phyloP scores from a whole-genome alignment of 805 yeast species.

The Ogataea pilisensis region DNA sequence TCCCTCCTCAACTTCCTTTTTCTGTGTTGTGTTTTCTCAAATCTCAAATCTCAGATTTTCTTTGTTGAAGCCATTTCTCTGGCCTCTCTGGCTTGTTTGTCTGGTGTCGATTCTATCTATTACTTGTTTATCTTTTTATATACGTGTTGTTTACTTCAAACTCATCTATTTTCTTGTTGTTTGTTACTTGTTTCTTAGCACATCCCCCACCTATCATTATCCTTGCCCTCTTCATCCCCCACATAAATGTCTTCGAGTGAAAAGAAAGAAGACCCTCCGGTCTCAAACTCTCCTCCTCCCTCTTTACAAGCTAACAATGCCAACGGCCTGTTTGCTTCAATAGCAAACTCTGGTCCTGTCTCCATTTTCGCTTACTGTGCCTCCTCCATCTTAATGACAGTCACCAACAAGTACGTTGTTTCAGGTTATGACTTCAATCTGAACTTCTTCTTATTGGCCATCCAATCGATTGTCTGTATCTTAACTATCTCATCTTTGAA shows the following conservation, averaged over 20 bases:
- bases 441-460: conserved; percentile 85
- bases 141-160: too few relatives aligned
- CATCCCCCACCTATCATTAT: too few relatives aligned
- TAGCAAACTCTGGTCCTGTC: conserved; percentile 55
- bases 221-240: too few relatives aligned
- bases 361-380: conserved; percentile 83
- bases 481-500: conserved; percentile 70
- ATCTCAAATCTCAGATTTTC: too few relatives aligned
- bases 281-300: conserved; percentile 13
- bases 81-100: too few relatives aligned
- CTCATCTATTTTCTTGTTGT: too few relatives aligned
- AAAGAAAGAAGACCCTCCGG: conserved; percentile 27
- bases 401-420: conserved; percentile 92
- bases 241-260: conserved; percentile 19
- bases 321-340: conserved; percentile 12
- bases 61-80: too few relatives aligned
- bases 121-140: too few relatives aligned
- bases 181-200: too few relatives aligned
- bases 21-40: too few relatives aligned
- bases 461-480: conserved; percentile 84
- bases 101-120: too few relatives aligned
- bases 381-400: conserved; percentile 95
- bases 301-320: background rate
- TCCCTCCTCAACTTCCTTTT: too few relatives aligned
- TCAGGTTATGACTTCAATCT: conserved; percentile 67